Evolutionary conservation across 495 filamentous ascomycete genomes (phyloP).

Genomic region (Aspergillus nanangensis): DNA sequence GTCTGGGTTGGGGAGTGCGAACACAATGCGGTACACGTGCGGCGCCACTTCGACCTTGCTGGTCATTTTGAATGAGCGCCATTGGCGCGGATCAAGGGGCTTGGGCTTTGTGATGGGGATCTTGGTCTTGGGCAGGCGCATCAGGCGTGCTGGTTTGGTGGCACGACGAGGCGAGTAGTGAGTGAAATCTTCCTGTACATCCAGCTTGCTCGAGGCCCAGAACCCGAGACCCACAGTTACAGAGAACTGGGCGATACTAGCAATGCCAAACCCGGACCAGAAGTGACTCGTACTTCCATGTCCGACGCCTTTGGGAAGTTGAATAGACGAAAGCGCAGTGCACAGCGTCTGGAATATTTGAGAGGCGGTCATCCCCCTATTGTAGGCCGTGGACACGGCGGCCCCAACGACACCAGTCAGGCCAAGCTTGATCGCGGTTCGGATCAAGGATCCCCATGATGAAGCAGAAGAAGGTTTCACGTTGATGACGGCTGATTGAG

Average conservation of each 20-base stretch:
- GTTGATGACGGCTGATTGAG: slow-evolving; percentile 14
- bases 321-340: neutral
- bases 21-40: slow-evolving; percentile 35
- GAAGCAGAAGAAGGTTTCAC: slow-evolving; percentile 5
- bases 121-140: slow-evolving; percentile 5
- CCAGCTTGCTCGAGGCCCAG: slow-evolving; percentile 20
- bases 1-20: slow-evolving; percentile 30
- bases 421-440: slow-evolving; percentile 6
- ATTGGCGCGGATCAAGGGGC: slow-evolving; percentile 32
- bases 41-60: slow-evolving; percentile 29
- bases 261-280: slow-evolving; percentile 17
- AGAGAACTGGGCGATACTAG: slow-evolving; percentile 13
- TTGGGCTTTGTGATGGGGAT: neutral
- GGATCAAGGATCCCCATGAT: neutral
- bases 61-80: slow-evolving; percentile 27
- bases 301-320: neutral
- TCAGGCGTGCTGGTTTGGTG: slow-evolving; percentile 5
- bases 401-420: slow-evolving; percentile 8
- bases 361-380: slow-evolving; percentile 3
- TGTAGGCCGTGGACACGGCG: slow-evolving; percentile 6
- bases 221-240: slow-evolving; percentile 13
- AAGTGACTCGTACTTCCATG: slow-evolving; percentile 1
- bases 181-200: slow-evolving; percentile 22
- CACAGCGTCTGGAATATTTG: slow-evolving; percentile 3
- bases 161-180: slow-evolving; percentile 16